Conservation (phyloP, 2,329 filamentous ascomycete species). For the Fusarium nygamai region DNA sequence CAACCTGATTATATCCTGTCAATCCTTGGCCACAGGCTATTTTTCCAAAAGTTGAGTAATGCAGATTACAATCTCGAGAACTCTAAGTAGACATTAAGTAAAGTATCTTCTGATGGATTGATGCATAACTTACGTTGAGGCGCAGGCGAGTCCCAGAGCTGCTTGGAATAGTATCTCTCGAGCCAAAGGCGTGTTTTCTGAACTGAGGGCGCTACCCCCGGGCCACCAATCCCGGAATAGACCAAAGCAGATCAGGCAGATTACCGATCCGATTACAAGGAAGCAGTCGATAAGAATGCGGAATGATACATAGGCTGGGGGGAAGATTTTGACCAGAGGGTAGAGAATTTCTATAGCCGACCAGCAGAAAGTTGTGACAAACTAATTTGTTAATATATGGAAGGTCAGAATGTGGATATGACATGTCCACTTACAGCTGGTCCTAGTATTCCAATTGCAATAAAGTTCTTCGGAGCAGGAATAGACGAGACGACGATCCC, state of each 20-base stretch:
- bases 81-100: neutral
- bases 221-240: neutral
- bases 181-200: neutral
- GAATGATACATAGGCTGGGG: neutral
- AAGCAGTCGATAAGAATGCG: neutral
- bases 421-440: neutral
- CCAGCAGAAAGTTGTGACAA: neutral
- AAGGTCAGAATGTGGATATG: fast-evolving
- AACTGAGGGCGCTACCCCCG: neutral
- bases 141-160: neutral
- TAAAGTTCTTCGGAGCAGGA: neutral
- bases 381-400: neutral
- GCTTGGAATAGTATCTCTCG: neutral
- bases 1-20: neutral
- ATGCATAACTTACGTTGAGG: neutral
- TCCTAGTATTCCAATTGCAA: neutral
- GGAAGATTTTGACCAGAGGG: neutral
- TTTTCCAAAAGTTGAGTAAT: neutral
- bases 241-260: neutral
- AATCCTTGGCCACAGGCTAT: neutral
- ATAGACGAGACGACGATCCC: neutral
- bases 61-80: neutral
- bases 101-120: neutral
- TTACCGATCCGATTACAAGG: neutral
- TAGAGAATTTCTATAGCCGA: neutral